A percentile compares a stretch with the other conserved stretches of the same genome.
Conservation (phyloP, 148 eudicot species). For the Heliamphora exappendiculata region DNA sequence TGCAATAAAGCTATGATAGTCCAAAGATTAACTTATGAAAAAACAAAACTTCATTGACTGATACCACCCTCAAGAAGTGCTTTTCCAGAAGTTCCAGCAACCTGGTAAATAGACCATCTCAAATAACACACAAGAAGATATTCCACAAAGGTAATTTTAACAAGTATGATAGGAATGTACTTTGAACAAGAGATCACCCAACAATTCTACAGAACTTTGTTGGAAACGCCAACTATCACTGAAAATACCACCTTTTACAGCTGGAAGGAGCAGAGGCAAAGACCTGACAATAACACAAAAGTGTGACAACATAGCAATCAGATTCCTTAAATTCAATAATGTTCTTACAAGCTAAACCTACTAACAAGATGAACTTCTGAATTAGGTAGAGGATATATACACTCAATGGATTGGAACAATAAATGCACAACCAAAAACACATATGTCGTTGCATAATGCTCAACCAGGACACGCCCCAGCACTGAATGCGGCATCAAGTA, state of each 20-base stretch:
- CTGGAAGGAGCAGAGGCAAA: constrained; percentile 91
- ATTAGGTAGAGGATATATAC: background rate
- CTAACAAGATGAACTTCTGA: background rate
- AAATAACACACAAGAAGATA: background rate
- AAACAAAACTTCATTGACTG: no score
- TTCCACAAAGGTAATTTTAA: constrained; percentile 6
- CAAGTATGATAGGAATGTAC: constrained; percentile 23
- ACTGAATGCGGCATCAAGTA: constrained; percentile 93
- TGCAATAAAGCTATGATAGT: no score
- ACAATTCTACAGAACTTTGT: constrained; percentile 91
- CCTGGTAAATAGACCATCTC: constrained; percentile 31
- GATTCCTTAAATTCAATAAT: background rate
- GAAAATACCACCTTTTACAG: constrained; percentile 98
- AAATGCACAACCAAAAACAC: constrained; percentile 12
- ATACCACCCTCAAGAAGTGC: constrained; percentile 98
- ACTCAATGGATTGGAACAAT: background rate
- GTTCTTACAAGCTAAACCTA: background rate
- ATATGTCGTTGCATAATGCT: constrained; percentile 95
- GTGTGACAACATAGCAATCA: background rate
- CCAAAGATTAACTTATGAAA: no score
- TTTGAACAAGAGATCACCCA: constrained; percentile 96
- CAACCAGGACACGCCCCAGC: constrained; percentile 97
- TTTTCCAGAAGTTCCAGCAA: constrained; percentile 99
- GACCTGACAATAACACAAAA: constrained; percentile 45
- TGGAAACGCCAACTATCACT: constrained; percentile 96